Conservation (phyloP, 768 basidiomycete species). For the Hygrocybe coccinea region DNA sequence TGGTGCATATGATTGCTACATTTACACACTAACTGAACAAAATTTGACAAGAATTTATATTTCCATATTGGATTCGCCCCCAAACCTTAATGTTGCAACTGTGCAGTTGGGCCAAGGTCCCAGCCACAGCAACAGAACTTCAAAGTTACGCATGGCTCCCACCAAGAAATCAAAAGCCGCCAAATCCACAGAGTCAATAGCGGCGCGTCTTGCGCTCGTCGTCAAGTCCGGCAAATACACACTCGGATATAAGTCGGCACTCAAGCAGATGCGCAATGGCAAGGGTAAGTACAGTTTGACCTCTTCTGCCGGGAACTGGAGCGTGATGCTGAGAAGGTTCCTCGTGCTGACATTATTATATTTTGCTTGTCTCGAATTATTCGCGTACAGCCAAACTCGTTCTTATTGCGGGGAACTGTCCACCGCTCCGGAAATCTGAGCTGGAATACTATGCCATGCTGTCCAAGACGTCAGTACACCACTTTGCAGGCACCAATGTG, state of each 20-base stretch:
- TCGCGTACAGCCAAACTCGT: constrained; percentile 82
- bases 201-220: constrained; percentile 88
- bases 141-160: constrained; percentile 66
- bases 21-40: too few relatives aligned
- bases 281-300: constrained; percentile 68
- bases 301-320: constrained; percentile 83
- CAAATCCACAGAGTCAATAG: constrained; percentile 91
- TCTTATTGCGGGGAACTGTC: constrained; percentile 98
- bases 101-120: too few relatives aligned
- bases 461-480: constrained; percentile 97
- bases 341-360: constrained; percentile 56
- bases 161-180: constrained; percentile 92
- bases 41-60: too few relatives aligned
- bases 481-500: constrained; percentile 96
- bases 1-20: too few relatives aligned
- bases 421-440: constrained; percentile 98
- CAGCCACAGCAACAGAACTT: constrained; percentile 8
- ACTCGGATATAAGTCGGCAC: constrained; percentile 95
- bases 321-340: constrained; percentile 99
- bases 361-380: not conserved
- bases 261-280: constrained; percentile 97
- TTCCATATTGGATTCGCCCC: too few relatives aligned
- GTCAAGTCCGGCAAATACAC: constrained; percentile 99
- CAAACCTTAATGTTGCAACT: constrained; percentile 2
- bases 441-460: constrained; percentile 99